phyloP scores from a whole-genome alignment of 352 stramenopile genomes.

The Blastocystis sp. region DNA sequence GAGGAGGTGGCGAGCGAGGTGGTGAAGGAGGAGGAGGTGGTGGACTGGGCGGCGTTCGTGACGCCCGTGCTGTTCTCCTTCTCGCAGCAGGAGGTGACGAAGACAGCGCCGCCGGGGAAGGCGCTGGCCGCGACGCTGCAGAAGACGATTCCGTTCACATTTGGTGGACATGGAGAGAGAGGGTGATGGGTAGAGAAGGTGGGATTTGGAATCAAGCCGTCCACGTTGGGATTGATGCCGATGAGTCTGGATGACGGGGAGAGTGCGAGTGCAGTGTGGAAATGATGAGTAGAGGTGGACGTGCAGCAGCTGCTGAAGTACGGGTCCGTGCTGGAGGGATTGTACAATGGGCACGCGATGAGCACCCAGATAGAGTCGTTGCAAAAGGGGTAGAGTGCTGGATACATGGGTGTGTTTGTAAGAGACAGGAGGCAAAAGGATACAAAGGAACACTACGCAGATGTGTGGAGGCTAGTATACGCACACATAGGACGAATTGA shows the following conservation, averaged over 20 bases:
- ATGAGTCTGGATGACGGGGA: background rate
- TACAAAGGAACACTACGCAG: background rate
- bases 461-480: slow-evolving; percentile 11
- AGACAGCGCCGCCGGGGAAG: background rate
- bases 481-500: slow-evolving; percentile 50
- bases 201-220: slow-evolving; percentile 21
- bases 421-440: background rate
- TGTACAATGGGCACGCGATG: background rate
- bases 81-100: background rate
- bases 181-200: slow-evolving; percentile 8
- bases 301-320: background rate
- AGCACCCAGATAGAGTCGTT: background rate
- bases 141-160: slow-evolving; percentile 7
- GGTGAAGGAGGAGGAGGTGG: background rate
- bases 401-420: background rate
- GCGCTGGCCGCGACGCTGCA: background rate
- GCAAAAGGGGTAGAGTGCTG: background rate
- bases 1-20: background rate
- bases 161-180: background rate
- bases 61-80: slow-evolving; percentile 14
- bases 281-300: slow-evolving; percentile 40
- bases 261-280: background rate
- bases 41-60: background rate
- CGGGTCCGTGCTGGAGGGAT: slow-evolving; percentile 5
- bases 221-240: background rate